These are phyloP conservation scores for Neurospora sp. DNA, from an alignment of 495 filamentous ascomycete species.

Conservation along the genomic window DNA sequence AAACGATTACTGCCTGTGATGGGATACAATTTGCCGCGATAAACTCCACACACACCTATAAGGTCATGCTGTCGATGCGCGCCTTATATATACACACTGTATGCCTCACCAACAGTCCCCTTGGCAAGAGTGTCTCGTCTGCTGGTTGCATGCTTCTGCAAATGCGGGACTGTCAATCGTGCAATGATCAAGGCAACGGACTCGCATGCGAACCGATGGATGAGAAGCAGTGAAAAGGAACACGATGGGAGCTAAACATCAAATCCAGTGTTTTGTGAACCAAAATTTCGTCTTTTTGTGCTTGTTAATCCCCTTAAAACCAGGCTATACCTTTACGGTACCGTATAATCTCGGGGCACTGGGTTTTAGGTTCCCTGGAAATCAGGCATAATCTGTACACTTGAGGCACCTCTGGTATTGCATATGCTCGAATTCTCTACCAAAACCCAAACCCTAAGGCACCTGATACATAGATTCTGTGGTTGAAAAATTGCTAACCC, in stretches of 20 bases:
- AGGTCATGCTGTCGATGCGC: background rate
- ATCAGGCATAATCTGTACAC: too few species aligned
- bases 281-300: background rate
- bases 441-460: too few species aligned
- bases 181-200: background rate
- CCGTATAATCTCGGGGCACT: too few species aligned
- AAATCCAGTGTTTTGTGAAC: background rate
- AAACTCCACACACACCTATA: background rate
- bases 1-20: too few species aligned
- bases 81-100: too few species aligned
- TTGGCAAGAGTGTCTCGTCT: background rate
- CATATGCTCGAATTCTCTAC: too few species aligned
- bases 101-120: background rate
- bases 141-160: background rate
- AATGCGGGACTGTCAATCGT: background rate
- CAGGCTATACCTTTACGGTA: background rate
- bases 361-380: too few species aligned
- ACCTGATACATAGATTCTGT: too few species aligned
- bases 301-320: background rate
- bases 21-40: background rate
- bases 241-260: background rate
- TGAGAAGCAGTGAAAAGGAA: background rate
- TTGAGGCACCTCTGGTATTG: too few species aligned
- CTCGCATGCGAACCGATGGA: background rate
- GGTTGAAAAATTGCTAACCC: background rate